Evolutionary conservation across 2,329 filamentous ascomycete species (phyloP), one percentile per base, ranked within the genome.

Genomic region (Pseudocercospora musae): DNA sequence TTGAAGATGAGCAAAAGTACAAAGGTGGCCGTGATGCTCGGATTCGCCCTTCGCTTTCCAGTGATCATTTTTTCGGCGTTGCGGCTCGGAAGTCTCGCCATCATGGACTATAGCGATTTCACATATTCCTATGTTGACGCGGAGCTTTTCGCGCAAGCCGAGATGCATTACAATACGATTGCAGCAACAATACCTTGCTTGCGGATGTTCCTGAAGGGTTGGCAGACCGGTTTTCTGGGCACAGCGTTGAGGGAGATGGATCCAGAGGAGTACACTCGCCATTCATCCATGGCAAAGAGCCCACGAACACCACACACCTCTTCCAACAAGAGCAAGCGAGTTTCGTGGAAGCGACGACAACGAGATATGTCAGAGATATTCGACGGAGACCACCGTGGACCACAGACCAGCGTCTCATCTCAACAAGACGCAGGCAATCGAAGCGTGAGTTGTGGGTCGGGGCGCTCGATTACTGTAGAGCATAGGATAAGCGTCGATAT

Each of bases 101-200:
- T 27, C 13, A 57, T 67, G 31, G 49, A 59, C 11, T 52, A 55
- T 4, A 44, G 52, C n/a, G 59, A 67, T 23, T 56, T 66, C 15
- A 63, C 62, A 0, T 68, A 66, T 42, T 53, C 58, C 3, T 66
- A 63, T 27, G 55, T 55, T 7, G 23, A 57, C 0, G 44, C 65
- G 2, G 64, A 66, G 27, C 59, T 64, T 11, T 63, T 54, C 20
- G 67, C 67, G 3, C 63, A 66, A 40, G 46, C 66, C 0, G 68
- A 69, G 31, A 66, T 70, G 63, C 61, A 67, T 42, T 63, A 52
- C 62, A 67, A 60, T 55, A 50, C 67, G 9, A 62, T 68, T 10
- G 56, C 67, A 7, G 63, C 64, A 10, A 70, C 68, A 1, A 57
- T 67, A 9, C 68, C 68, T 5, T 70, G 67, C 29, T 44, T 70